These are phyloP conservation scores for Xylaria sp. DNA, from an alignment of 2,329 filamentous ascomycete species.

Conservation along the genomic window DNA sequence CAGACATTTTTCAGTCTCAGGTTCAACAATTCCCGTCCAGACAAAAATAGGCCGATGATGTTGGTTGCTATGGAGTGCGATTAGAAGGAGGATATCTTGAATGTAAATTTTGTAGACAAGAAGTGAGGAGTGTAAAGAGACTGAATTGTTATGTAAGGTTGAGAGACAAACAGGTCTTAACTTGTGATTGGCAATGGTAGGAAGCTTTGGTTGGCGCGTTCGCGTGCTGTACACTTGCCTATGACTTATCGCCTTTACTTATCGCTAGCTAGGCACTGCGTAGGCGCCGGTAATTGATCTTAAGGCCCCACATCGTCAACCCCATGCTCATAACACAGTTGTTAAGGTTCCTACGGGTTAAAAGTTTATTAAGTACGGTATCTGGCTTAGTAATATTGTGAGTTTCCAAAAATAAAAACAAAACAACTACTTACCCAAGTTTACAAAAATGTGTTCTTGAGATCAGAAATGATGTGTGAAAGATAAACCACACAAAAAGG, in stretches of 20 bases:
- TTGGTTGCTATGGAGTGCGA: not conserved
- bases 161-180: not conserved
- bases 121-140: not conserved
- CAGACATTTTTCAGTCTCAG: conserved; percentile 13
- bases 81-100: not conserved
- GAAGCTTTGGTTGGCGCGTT: conserved; percentile 2
- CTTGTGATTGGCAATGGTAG: not conserved
- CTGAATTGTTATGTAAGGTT: not conserved
- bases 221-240: not conserved
- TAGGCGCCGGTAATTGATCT: too few relatives aligned
- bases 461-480: too few relatives aligned
- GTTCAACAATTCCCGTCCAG: not conserved
- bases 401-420: too few relatives aligned
- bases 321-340: not conserved
- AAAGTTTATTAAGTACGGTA: too few relatives aligned
- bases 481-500: not conserved
- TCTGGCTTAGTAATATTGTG: too few relatives aligned
- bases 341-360: too few relatives aligned
- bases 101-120: not conserved
- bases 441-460: too few relatives aligned
- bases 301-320: not conserved
- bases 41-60: not conserved
- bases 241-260: not conserved
- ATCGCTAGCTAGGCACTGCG: too few relatives aligned
- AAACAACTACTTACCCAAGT: too few relatives aligned